Evolutionary conservation across 2,329 filamentous ascomycete genomes (phyloP), one percentile per base, ranked within the genome.

Genomic region (Stagonosporopsis cucurbitacearum): DNA sequence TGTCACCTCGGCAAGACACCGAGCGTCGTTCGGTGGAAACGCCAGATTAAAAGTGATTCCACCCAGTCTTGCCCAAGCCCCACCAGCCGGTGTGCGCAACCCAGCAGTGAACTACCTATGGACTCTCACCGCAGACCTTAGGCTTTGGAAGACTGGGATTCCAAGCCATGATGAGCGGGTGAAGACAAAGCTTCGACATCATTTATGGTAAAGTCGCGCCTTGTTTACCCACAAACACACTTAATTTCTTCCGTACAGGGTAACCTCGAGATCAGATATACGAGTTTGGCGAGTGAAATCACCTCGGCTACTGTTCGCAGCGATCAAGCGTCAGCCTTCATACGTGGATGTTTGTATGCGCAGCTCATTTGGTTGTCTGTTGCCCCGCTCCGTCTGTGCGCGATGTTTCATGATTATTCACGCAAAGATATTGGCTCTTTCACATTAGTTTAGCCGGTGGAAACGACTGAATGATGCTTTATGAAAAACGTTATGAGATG

Each of bases 351-450:
- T 15, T 11, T 30, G 53, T 30, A 25, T n/a, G 30, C 47, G 47
- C 6, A 30, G 30, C 23, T 19, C 20, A 5, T 43, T 35, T 48
- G 13, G 45, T 15, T 39, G 40, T 43, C 36, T 43, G 43, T 47
- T 56, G 47, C 47, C 37, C 47, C 47, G 47, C 47, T 51, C 39
- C 33, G 47, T 43, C 47, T 46, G 53, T 56, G 53, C 47, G 22
- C 11, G 15, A 33, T 32, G 53, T 56, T 56, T 56, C 53, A 56
- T 23, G 42, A 46, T 46, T 28, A 41, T 3, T 25, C 33, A 15
- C 17, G 20, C 46, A 35, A 25, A 42, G 46, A 36, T 48, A 12
- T n/a, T 35, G 40, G 33, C n/a, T 23, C 28, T 50, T 22, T 8
- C 20, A 2, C 28, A 22, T 20, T 35, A 25, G 13, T 56, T 56